Base-by-base conservation (phyloP, 805 yeast genomes). In the Suhomyces prunicola region DNA sequence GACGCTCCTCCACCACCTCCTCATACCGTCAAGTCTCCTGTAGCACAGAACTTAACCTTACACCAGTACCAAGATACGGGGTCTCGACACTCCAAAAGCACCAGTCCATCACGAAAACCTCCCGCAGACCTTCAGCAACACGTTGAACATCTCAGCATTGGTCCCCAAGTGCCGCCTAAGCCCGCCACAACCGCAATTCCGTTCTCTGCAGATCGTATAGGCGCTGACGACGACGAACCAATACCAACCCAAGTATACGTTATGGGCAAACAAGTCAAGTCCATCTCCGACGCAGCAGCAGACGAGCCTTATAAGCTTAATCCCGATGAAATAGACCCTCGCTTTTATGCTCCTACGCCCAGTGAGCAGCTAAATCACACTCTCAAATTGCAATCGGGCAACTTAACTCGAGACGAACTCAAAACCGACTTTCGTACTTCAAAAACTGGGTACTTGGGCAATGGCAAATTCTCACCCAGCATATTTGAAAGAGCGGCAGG, bases 271-370 rank as follows among this genome's bases (percentile, higher is more conserved):
- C 73, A 62, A 39, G 72, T 71, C 19, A 61, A 66, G 53, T 64
- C 75, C 6, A 60, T 73, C 46, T 62, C 71, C 0, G 57, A 60
- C 3, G 42, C 56, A 4, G 58, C 59, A 5, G 42, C 47, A 46
- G 52, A 55, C 22, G 54, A 59, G n/a, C 63, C 69, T 15, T 67
- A 64, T 35, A 90, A 79, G 46, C 91, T 92, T 64, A 94, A 92
- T 0, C 98, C 99, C 44, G 92, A 77, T 62, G 92, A 96, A 48
- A 92, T 79, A 54, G 88, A 79, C 51, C 84, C 87, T 66, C 92
- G 87, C 48, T 97, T 65, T 54, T 69, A 76, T 54, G 82, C 83
- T 0, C 83, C 83, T 4, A 71, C 80, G 0, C 82, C 83, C 2
- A 68, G 71, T 45, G 81, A 78, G 51, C 76, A 73, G 52, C 61